phyloP scores from a whole-genome alignment of 192 early-diverging fungal species.

The Cetraspora pellucida region DNA sequence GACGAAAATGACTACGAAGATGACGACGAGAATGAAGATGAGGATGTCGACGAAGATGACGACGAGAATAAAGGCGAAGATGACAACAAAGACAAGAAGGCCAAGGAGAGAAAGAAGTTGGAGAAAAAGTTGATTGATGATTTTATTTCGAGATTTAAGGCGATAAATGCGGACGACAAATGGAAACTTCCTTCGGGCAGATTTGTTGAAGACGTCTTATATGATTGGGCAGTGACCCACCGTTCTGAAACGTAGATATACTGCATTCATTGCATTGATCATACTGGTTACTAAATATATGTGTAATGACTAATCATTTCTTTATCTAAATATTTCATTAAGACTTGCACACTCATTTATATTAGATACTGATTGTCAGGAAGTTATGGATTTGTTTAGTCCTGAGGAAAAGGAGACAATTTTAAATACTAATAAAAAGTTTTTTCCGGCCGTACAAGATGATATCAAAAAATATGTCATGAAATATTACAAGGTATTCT shows the following conservation, averaged over 20 bases:
- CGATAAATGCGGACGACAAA: constrained; percentile 9
- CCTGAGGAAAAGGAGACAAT: neutral
- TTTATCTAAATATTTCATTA: constrained; percentile 18
- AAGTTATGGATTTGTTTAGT: constrained; percentile 24
- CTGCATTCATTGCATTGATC: constrained; percentile 10
- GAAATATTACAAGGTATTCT: constrained; percentile 27
- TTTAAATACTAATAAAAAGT: constrained; percentile 17
- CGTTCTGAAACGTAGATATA: constrained; percentile 19
- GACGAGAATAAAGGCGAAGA: neutral
- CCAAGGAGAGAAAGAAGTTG: constrained; percentile 2
- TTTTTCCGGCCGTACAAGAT: neutral
- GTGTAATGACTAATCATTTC: neutral
- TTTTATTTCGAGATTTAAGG: constrained; percentile 12
- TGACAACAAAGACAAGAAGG: neutral
- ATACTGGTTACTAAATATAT: constrained; percentile 16
- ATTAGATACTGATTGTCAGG: constrained; percentile 9
- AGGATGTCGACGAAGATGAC: neutral
- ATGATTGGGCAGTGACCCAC: constrained; percentile 14
- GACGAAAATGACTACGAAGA: too few species aligned
- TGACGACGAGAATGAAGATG: neutral
- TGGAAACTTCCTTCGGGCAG: constrained; percentile 10
- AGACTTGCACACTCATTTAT: constrained; percentile 15
- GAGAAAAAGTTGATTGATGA: constrained; percentile 15
- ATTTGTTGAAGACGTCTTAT: constrained; percentile 30
- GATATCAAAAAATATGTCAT: neutral